Evolutionary conservation across 495 filamentous ascomycete genomes (phyloP), one percentile per base, ranked within the genome.

Genomic region (Penicillium salamii): DNA sequence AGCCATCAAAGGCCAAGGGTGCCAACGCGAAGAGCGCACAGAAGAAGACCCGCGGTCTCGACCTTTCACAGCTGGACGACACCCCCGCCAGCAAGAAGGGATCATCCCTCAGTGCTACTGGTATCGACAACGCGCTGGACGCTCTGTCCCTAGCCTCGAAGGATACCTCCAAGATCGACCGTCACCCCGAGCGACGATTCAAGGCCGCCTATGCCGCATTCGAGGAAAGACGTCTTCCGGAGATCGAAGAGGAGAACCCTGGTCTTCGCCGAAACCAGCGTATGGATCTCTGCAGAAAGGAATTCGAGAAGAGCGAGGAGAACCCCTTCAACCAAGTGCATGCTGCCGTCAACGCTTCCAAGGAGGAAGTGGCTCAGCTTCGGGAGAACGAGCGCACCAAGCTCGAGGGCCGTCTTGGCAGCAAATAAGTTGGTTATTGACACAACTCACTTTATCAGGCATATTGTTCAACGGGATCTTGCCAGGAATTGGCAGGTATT

Each of bases 51-150:
- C 71, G 69, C 28, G 78, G 77, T 33, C 79, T 91, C 41, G 85
- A 90, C 53, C 77, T 91, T 29, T 78, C 82, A 17, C 81, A 89
- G 52, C 78, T 90, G 28, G 83, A 86, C 40, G 77, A 79, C 39
- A 68, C 74, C 38, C 63, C 69, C 5, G 52, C 63, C 2, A 63
- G 67, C 42, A 69, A 73, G 51, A 76, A 75, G 34, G 54, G 56
- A 12, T 56, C 78, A 3, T 64, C 87, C 1, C 78, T 96, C 47
- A 88, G 81, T 57, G 90, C 90, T 7, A 79, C 85, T 12, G 90
- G 90, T 53, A 95, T 97, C 62, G 91, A 97, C 64, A 89, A 95
- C 54, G 89, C 89, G 5, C 78, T 97, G 33, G 91, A 96, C 56
- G 90, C 88, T 11, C 79, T 97, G 20, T 78, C 78, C 7, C 54